Evolutionary conservation across 169 alveolate species (phyloP).

Genomic region (Babesia caballi): DNA sequence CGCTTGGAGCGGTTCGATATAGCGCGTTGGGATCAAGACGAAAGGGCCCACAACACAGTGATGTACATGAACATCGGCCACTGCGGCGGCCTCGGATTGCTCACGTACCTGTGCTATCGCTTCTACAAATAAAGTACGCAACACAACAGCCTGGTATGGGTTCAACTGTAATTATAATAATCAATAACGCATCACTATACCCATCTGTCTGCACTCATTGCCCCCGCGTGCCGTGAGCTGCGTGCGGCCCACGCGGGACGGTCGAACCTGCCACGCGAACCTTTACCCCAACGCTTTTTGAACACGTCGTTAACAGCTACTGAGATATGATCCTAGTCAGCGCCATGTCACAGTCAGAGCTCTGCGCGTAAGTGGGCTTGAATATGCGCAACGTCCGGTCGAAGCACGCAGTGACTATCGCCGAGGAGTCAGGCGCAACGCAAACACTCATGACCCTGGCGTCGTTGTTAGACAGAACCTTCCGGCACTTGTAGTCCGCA

Average conservation of each 20-base stretch:
- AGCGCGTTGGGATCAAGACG: background rate
- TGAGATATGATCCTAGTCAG: background rate
- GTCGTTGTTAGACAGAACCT: slow-evolving; percentile 70
- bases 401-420: slow-evolving; percentile 73
- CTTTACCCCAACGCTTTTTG: too few relatives aligned
- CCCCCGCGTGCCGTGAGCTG: background rate
- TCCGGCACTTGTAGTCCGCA: slow-evolving; percentile 72
- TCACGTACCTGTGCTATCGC: background rate
- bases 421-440: slow-evolving; percentile 69
- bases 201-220: background rate
- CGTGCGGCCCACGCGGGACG: background rate
- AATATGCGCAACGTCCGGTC: slow-evolving; percentile 75
- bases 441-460: slow-evolving; percentile 70
- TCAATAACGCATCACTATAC: background rate
- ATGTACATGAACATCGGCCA: slow-evolving; percentile 20
- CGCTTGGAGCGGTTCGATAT: slow-evolving; percentile 6
- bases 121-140: background rate
- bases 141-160: background rate
- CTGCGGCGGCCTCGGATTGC: slow-evolving; percentile 3
- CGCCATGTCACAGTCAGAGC: background rate
- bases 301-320: too few relatives aligned
- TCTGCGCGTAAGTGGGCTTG: slow-evolving; percentile 37
- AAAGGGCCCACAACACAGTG: slow-evolving; percentile 5
- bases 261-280: background rate
- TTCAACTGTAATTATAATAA: background rate